Percentiles rank a stretch among this genome's conserved stretches.
Conservation (phyloP, 352 stramenopile species). For the Pythium graminicola region DNA sequence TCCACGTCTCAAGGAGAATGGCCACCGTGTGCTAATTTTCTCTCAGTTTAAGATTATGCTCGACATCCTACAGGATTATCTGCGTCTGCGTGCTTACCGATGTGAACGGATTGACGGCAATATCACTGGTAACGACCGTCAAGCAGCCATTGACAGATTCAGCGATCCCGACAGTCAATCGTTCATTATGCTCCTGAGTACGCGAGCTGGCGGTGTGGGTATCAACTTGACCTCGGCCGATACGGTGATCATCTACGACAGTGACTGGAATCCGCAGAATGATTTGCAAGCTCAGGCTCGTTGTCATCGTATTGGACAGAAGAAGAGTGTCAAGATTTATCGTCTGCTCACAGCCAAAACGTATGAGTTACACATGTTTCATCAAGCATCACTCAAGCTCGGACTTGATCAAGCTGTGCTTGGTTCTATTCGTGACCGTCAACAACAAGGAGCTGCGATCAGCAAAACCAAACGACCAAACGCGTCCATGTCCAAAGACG, state of each 20-base stretch:
- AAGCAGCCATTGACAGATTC: constrained; percentile 82
- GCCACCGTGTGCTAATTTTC: constrained; percentile 99
- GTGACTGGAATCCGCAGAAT: constrained; percentile 97
- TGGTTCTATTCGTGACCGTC: constrained; percentile 83
- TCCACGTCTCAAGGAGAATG: constrained; percentile 93
- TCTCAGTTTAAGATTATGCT: constrained; percentile 99
- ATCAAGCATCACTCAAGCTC: constrained; percentile 89
- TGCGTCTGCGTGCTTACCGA: constrained; percentile 87
- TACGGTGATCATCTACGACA: constrained; percentile 98
- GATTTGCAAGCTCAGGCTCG: constrained; percentile 92
- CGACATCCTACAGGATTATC: constrained; percentile 99
- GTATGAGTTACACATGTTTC: constrained; percentile 95
- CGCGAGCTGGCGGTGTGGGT: constrained; percentile 93
- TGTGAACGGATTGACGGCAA: constrained; percentile 98
- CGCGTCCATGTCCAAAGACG: constrained; percentile 70
- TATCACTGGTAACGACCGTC: constrained; percentile 89
- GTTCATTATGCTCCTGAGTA: constrained; percentile 98
- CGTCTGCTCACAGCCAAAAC: constrained; percentile 86
- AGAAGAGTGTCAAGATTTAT: constrained; percentile 88
- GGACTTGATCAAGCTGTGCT: constrained; percentile 91
- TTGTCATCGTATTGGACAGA: constrained; percentile 89
- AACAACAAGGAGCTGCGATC: constrained; percentile 28
- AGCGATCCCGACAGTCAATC: constrained; percentile 88
- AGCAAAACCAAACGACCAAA: constrained; percentile 39
- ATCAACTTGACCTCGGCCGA: constrained; percentile 92